Evolutionary conservation across 129 eudicot species (phyloP).

Genomic region (Scalesia atractyloides): DNA sequence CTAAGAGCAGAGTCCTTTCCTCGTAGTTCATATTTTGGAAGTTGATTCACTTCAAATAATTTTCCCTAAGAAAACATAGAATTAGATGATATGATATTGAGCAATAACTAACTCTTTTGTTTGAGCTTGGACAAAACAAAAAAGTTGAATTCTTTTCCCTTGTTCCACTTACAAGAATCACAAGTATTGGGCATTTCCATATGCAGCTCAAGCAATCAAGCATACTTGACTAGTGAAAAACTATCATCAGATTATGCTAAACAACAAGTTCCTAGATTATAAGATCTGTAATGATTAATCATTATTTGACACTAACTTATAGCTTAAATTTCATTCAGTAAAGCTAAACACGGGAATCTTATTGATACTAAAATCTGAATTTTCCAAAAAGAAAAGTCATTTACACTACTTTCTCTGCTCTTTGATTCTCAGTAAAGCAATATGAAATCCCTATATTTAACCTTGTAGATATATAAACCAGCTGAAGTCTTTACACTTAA

Average conservation of each 20-base stretch:
- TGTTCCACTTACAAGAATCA: neutral
- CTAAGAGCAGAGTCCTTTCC: neutral
- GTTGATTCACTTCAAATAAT: neutral
- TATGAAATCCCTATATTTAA: constrained; percentile 8
- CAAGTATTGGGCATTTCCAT: neutral
- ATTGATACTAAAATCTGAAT: neutral
- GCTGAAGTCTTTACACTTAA: neutral
- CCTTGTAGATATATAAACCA: constrained; percentile 1
- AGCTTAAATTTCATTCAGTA: neutral
- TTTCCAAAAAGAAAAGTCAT: neutral
- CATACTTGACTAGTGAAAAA: neutral
- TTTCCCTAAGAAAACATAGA: neutral
- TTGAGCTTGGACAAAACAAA: neutral
- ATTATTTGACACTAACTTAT: neutral
- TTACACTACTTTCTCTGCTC: neutral
- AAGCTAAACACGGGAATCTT: neutral
- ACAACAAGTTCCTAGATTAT: neutral
- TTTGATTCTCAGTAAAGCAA: neutral
- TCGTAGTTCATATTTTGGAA: neutral
- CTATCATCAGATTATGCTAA: neutral
- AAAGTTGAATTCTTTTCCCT: neutral
- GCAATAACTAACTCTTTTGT: neutral
- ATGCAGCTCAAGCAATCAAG: neutral
- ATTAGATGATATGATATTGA: neutral
- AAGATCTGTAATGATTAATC: neutral